These are phyloP conservation scores for Plectosphaerella sp. DNA, from an alignment of 2,329 filamentous ascomycete genomes.

Conservation along the genomic window DNA sequence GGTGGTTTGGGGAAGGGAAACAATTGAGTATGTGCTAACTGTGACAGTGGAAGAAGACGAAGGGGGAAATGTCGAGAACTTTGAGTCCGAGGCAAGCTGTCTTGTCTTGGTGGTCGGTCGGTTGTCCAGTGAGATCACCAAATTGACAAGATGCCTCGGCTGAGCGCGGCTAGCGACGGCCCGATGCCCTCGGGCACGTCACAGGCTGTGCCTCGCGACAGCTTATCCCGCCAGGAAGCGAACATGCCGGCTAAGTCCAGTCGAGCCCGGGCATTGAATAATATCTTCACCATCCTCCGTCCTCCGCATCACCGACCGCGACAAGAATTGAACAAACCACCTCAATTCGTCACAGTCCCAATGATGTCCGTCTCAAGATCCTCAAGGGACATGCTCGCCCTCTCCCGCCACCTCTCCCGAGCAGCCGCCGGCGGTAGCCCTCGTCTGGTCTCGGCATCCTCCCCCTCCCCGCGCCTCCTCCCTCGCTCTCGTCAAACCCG, in stretches of 20 bases:
- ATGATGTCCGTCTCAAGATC: conserved; percentile 44
- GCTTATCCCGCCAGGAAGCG: conserved; percentile 11
- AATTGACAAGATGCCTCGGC: conserved; percentile 18
- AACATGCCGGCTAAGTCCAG: not conserved
- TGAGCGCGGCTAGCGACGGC: conserved; percentile 41
- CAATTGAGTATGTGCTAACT: not conserved
- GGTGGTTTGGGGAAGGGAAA: not conserved
- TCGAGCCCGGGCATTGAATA: no score
- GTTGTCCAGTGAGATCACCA: not conserved
- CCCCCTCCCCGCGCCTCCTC: conserved; percentile 11
- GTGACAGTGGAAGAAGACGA: no score
- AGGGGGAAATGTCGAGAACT: no score
- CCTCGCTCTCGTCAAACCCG: conserved; percentile 13
- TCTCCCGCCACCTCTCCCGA: conserved; percentile 36
- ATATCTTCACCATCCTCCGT: no score
- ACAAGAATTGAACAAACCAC: no score
- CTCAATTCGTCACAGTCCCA: not conserved
- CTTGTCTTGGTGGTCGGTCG: no score
- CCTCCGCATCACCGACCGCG: no score
- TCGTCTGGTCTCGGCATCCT: conserved; percentile 12
- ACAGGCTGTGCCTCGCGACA: conserved; percentile 3
- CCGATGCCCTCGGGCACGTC: conserved; percentile 16
- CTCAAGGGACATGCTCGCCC: conserved; percentile 37
- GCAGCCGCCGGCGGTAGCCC: conserved; percentile 22
- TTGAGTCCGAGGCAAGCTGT: no score